phyloP scores from a whole-genome alignment of 768 basidiomycete genomes.

The Lentinus brumalis region DNA sequence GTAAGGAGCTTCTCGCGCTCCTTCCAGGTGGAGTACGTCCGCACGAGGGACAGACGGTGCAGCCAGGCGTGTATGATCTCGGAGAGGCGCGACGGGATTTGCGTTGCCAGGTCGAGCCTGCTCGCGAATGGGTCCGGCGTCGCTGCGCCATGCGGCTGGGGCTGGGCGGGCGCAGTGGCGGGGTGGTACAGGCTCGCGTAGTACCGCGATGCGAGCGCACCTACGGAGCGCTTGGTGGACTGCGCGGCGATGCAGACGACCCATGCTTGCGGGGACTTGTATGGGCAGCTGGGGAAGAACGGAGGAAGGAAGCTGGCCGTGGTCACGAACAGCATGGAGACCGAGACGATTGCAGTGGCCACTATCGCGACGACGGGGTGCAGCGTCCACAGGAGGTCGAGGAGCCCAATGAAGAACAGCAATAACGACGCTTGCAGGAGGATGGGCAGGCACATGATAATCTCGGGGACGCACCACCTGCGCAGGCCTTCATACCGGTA shows the following conservation, averaged over 20 bases:
- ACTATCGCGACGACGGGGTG: constrained; percentile 21
- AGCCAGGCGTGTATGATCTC: constrained; percentile 2
- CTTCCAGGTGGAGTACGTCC: constrained; percentile 11
- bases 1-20: constrained; percentile 15
- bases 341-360: constrained; percentile 2
- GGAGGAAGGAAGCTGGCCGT: constrained; percentile 9
- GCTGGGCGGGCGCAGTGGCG: background rate
- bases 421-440: constrained; percentile 24
- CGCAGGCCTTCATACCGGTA: constrained; percentile 27
- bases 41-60: background rate
- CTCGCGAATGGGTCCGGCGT: constrained; percentile 5
- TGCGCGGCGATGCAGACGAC: constrained; percentile 9
- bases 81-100: constrained; percentile 3
- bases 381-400: constrained; percentile 26
- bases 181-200: constrained; percentile 3
- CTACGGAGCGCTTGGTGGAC: background rate
- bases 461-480: constrained; percentile 23
- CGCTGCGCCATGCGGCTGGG: background rate
- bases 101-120: constrained; percentile 1
- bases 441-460: constrained; percentile 22
- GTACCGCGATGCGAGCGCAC: constrained; percentile 5
- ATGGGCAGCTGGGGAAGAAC: constrained; percentile 16
- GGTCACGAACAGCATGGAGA: constrained; percentile 4
- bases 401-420: constrained; percentile 26
- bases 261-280: constrained; percentile 21